phyloP scores from a whole-genome alignment of 2,329 filamentous ascomycete genomes.

The Neofusicoccum cordaticola region DNA sequence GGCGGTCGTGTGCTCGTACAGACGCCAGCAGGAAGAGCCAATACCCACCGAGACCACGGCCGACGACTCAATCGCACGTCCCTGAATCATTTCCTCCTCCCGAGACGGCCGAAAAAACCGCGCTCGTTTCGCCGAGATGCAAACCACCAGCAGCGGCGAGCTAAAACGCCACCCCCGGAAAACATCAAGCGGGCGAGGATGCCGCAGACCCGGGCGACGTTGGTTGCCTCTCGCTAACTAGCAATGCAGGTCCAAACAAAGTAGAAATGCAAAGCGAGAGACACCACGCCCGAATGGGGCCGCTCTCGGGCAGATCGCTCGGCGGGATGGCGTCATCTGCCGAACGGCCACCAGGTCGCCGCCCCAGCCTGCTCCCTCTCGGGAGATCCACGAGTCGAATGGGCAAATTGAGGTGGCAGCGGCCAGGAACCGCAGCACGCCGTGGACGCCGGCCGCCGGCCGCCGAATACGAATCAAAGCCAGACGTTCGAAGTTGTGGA shows the following conservation, averaged over 20 bases:
- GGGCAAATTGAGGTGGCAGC: neutral
- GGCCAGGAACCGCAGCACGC: neutral
- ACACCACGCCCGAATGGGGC: neutral
- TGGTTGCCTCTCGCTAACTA: neutral
- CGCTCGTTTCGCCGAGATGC: neutral
- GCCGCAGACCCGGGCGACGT: neutral
- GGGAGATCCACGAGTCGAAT: conserved; percentile 9
- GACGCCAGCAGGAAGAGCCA: neutral
- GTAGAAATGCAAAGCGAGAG: neutral
- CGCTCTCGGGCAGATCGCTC: conserved; percentile 4
- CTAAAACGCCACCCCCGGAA: neutral
- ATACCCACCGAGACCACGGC: neutral
- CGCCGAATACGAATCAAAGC: neutral
- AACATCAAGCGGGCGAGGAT: neutral
- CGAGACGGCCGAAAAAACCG: neutral
- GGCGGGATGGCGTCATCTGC: conserved; percentile 15
- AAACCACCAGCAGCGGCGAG: neutral
- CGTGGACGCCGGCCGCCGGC: neutral
- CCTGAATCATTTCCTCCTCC: conserved; percentile 2
- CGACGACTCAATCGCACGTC: neutral
- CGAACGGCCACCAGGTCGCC: neutral
- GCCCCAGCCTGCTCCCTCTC: neutral
- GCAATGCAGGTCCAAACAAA: conserved; percentile 1
- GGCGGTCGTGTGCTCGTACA: neutral
- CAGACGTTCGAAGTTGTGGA: conserved; percentile 5